These are phyloP conservation scores for Ambispora gerdemannii DNA, from an alignment of 192 early-diverging fungal genomes.

Conservation along the genomic window DNA sequence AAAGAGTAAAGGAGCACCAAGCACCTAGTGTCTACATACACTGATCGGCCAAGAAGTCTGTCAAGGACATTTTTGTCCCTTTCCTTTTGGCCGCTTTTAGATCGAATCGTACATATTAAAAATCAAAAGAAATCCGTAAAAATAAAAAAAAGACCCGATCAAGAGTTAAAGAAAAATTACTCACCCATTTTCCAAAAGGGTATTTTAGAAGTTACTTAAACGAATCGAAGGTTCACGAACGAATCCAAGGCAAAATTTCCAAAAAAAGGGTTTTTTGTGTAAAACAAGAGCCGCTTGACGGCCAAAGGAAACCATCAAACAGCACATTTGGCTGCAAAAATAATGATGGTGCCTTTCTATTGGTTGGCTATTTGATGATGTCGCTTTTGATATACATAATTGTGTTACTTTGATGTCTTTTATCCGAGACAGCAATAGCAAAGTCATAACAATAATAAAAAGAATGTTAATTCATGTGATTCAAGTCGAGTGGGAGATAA, in stretches of 20 bases:
- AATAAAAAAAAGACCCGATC: neutral
- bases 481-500: too few species aligned
- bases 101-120: neutral
- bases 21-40: slow-evolving; percentile 40
- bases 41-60: slow-evolving; percentile 73
- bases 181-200: neutral
- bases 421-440: too few species aligned
- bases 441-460: too few species aligned
- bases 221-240: neutral
- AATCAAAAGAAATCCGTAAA: neutral
- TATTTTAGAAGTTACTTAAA: neutral
- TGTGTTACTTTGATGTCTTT: too few species aligned
- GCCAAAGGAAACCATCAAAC: neutral
- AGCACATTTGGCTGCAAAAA: neutral
- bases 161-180: neutral
- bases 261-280: neutral
- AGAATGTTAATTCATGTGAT: too few species aligned
- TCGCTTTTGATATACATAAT: too few species aligned
- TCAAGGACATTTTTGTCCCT: slow-evolving; percentile 83
- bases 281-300: neutral
- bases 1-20: neutral
- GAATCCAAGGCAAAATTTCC: neutral
- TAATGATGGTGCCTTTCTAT: neutral
- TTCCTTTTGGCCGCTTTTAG: slow-evolving; percentile 64
- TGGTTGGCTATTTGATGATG: too few species aligned